Conservation (phyloP, 768 basidiomycete species). For the Glaciozyma martinii region DNA sequence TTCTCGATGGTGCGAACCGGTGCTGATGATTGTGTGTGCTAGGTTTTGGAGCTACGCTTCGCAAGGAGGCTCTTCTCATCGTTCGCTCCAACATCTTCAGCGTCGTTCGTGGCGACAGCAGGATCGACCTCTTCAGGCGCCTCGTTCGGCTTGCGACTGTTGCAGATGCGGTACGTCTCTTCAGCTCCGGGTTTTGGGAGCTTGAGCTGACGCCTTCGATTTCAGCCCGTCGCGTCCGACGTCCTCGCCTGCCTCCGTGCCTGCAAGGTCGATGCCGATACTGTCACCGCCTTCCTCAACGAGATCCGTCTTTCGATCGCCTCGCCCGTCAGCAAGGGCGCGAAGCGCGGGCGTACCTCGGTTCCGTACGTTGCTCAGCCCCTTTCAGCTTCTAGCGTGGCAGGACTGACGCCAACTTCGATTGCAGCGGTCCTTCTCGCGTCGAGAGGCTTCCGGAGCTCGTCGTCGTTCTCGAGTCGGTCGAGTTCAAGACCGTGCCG, state of each 20-base stretch:
- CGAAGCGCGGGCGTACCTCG: conserved; percentile 27
- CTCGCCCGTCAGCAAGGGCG: conserved; percentile 18
- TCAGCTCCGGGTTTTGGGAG: not conserved
- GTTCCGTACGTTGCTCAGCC: not conserved
- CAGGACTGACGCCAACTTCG: not conserved
- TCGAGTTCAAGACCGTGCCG: conserved; percentile 17
- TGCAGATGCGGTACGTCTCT: conserved; percentile 7
- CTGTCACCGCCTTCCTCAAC: conserved; percentile 21
- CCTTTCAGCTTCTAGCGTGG: not conserved
- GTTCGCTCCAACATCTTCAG: conserved; percentile 10
- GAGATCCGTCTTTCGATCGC: conserved; percentile 11
- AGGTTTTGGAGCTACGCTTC: conserved; percentile 11
- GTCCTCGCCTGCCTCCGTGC: conserved; percentile 23
- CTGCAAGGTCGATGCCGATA: conserved; percentile 15
- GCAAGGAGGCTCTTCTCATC: conserved; percentile 19
- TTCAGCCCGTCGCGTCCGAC: conserved; percentile 15
- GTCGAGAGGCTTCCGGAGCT: conserved; percentile 27
- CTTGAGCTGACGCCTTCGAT: not conserved
- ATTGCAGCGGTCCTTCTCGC: conserved; percentile 10
- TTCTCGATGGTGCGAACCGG: not conserved
- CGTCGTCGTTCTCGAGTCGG: conserved; percentile 24
- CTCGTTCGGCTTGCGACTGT: conserved; percentile 18
- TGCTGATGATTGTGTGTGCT: not conserved
- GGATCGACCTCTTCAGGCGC: conserved; percentile 22
- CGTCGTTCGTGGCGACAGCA: conserved; percentile 15